Evolutionary conservation across 1,139 yeast species (phyloP).

Genomic region (Saccharomyces hybrid): DNA sequence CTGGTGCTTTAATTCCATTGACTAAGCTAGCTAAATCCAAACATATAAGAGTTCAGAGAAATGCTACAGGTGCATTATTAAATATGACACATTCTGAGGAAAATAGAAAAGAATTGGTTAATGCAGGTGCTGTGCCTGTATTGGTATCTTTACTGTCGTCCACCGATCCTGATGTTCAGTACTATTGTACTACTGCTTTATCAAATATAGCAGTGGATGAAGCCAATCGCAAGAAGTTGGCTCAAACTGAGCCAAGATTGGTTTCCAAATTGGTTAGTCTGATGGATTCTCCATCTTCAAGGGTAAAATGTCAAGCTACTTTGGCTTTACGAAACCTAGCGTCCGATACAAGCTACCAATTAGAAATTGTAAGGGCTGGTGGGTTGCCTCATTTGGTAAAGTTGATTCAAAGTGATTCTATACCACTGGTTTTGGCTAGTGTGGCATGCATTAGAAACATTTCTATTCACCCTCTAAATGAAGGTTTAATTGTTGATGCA

Average conservation of each 20-base stretch:
- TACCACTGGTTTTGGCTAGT: slow-evolving; percentile 88
- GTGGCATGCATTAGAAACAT: slow-evolving; percentile 97
- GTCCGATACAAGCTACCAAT: slow-evolving; percentile 83
- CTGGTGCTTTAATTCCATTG: slow-evolving; percentile 93
- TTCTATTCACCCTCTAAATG: slow-evolving; percentile 93
- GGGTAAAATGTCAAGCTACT: slow-evolving; percentile 98
- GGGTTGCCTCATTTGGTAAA: slow-evolving; percentile 90
- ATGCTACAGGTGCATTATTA: slow-evolving; percentile 94
- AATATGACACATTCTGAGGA: slow-evolving; percentile 98
- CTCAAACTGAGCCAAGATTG: slow-evolving; percentile 90
- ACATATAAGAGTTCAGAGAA: slow-evolving; percentile 94
- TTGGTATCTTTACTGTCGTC: slow-evolving; percentile 82
- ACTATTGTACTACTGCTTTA: slow-evolving; percentile 94
- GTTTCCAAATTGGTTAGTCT: slow-evolving; percentile 80
- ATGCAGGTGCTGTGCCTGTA: slow-evolving; percentile 97
- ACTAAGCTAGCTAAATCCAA: slow-evolving; percentile 90
- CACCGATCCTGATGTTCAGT: slow-evolving; percentile 93
- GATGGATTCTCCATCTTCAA: slow-evolving; percentile 87
- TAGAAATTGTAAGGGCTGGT: slow-evolving; percentile 91
- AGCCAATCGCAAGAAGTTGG: slow-evolving; percentile 74
- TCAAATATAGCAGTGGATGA: slow-evolving; percentile 97
- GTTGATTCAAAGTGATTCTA: slow-evolving; percentile 80
- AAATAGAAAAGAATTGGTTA: slow-evolving; percentile 91
- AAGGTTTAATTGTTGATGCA: slow-evolving; percentile 90
- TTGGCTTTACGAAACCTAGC: slow-evolving; percentile 92